Evolutionary conservation across 2,329 filamentous ascomycete genomes (phyloP), one percentile per base, ranked within the genome.

Genomic region (Arthrobotrys sinensis): DNA sequence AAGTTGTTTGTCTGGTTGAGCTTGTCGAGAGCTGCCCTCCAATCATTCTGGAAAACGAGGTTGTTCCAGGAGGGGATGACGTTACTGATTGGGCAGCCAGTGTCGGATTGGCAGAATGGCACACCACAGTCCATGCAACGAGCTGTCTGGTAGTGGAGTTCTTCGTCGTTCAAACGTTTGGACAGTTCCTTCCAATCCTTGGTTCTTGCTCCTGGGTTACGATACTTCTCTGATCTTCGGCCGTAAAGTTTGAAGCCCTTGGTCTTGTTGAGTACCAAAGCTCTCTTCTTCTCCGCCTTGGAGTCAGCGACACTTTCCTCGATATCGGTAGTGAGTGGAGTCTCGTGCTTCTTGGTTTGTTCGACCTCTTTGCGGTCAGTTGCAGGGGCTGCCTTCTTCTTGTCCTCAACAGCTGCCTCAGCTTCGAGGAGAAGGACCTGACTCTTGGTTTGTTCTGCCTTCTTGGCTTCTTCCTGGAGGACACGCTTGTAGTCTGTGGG

Each of bases 81-180:
- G 86, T 98, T 98, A 81, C 91, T 94, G 84, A 97, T 97, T 0
- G 95, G 95, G 84, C 95, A 98, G 60, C 95, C 95, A 80, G 93
- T 94, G 82, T 98, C 95, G 19, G 94, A 97, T 85, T 98, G 95
- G 82, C 95, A 98, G 89, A 98, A 98, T 0, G 95, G 95, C 79
- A 98, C 94, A 89, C 95, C 95, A 79, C 95, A 98, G 86, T 98
- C 95, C 95, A 98, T 98, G 87, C 95, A 98, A 80, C 95, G 93
- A 79, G 95, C 95, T 55, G 94, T 92, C 85, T 98, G 95, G 83
- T 97, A 97, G 87, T 97, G 97, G 80, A 97, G 90, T 86, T 97
- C 94, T 81, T 97, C 95, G 85, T 97, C 94, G 80, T 93, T 93
- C 60, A 98, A 89, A 75, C 95, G 92, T 82, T 90, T 90, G 76